A percentile compares a stretch with the other conserved stretches of the same genome.
Conservation (phyloP, 495 filamentous ascomycete species). For the Lichenothelia convexa region DNA sequence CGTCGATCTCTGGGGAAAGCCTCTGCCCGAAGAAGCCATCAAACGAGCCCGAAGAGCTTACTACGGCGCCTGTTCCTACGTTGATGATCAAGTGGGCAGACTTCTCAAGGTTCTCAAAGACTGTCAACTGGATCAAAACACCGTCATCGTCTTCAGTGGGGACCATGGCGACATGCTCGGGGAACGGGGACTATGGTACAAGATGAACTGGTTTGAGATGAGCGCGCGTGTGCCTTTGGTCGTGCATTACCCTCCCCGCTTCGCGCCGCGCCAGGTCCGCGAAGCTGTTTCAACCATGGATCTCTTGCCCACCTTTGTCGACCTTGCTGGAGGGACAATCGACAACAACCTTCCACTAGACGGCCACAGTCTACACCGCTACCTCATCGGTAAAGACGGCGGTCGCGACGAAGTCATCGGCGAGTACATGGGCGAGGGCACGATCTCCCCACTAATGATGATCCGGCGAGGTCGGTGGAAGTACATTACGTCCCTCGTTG, state of each 20-base stretch:
- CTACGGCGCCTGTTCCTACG: slow-evolving; percentile 75
- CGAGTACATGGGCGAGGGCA: slow-evolving; percentile 82
- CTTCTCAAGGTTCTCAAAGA: slow-evolving; percentile 53
- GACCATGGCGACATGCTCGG: slow-evolving; percentile 91
- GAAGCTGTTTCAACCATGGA: slow-evolving; percentile 76
- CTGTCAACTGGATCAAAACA: slow-evolving; percentile 59
- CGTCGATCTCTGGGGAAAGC: slow-evolving; percentile 58
- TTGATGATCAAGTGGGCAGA: slow-evolving; percentile 72
- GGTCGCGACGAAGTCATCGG: slow-evolving; percentile 60
- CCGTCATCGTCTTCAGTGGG: slow-evolving; percentile 70
- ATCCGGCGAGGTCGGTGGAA: slow-evolving; percentile 70
- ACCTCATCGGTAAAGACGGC: slow-evolving; percentile 42
- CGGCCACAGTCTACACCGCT: slow-evolving; percentile 51
- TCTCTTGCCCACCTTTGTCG: slow-evolving; percentile 66
- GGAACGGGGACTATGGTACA: slow-evolving; percentile 81
- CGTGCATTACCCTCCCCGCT: slow-evolving; percentile 49
- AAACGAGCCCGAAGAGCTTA: slow-evolving; percentile 65
- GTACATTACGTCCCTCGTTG: slow-evolving; percentile 61
- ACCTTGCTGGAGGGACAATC: slow-evolving; percentile 49
- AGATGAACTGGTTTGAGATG: slow-evolving; percentile 80
- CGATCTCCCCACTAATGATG: slow-evolving; percentile 75
- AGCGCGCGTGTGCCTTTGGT: slow-evolving; percentile 70
- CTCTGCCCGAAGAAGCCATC: slow-evolving; percentile 63
- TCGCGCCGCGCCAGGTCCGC: slow-evolving; percentile 45
- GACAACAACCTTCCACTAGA: slow-evolving; percentile 53